These are phyloP conservation scores for Orbilia brochopaga DNA, from an alignment of 2,329 filamentous ascomycete species.

Conservation along the genomic window DNA sequence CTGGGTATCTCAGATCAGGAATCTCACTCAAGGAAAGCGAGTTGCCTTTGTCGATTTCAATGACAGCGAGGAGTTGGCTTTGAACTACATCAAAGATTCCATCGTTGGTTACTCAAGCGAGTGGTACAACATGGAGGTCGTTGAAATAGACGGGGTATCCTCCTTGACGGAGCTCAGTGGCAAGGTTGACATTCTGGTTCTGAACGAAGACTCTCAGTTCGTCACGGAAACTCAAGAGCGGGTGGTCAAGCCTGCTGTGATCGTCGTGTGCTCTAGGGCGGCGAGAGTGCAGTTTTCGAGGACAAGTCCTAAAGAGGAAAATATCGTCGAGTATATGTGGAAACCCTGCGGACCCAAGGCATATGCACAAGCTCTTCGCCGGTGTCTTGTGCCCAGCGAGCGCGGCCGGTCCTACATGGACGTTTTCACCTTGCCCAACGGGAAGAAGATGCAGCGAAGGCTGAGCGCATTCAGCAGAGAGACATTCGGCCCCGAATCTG, in stretches of 20 bases:
- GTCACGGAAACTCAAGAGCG: slow-evolving; percentile 23
- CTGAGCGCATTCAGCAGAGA: background rate
- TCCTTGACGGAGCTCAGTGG: slow-evolving; percentile 38
- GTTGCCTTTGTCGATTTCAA: background rate
- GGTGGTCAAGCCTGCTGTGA: slow-evolving; percentile 53
- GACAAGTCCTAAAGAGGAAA: slow-evolving; percentile 36
- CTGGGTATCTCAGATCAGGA: background rate
- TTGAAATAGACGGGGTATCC: slow-evolving; percentile 13
- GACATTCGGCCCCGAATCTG: background rate
- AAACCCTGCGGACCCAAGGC: slow-evolving; percentile 59
- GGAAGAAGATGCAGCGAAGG: slow-evolving; percentile 9
- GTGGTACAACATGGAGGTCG: slow-evolving; percentile 58
- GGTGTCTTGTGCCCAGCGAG: slow-evolving; percentile 55
- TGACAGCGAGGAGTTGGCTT: slow-evolving; percentile 2
- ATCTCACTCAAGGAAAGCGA: background rate
- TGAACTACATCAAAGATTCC: slow-evolving; percentile 54
- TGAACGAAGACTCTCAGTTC: slow-evolving; percentile 39
- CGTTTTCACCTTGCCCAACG: slow-evolving; percentile 22
- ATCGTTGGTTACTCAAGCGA: slow-evolving; percentile 55
- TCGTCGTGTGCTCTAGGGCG: slow-evolving; percentile 58
- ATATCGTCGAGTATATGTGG: slow-evolving; percentile 57
- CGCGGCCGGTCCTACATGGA: slow-evolving; percentile 30
- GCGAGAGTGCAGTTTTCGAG: slow-evolving; percentile 53
- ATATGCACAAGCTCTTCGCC: slow-evolving; percentile 57
- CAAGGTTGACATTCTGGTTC: slow-evolving; percentile 24